Percentiles rank a stretch among this genome's conserved stretches.
phyloP scores from a whole-genome alignment of 2,329 filamentous ascomycete species.

The Orbilia javanica region DNA sequence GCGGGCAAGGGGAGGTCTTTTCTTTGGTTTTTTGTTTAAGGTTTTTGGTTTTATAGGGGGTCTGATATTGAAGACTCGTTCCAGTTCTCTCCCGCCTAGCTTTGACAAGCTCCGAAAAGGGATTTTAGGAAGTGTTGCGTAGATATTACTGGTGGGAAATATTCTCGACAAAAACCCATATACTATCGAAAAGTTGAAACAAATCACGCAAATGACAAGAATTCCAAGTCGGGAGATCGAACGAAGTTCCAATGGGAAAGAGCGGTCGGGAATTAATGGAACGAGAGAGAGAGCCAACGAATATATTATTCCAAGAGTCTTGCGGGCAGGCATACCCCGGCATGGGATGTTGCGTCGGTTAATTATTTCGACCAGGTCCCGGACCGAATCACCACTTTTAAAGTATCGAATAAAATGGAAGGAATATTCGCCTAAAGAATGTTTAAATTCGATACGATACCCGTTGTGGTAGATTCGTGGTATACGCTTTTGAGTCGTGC shows the following conservation, averaged over 20 bases:
- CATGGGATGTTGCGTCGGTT: neutral
- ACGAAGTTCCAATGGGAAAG: neutral
- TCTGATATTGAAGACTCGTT: too few relatives aligned
- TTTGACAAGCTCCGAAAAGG: too few relatives aligned
- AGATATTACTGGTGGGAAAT: constrained; percentile 1
- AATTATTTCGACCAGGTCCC: neutral
- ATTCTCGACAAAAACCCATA: neutral
- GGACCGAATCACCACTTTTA: neutral
- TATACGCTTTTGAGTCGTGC: too few relatives aligned
- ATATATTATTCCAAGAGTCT: constrained; percentile 2
- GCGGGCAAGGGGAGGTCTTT: too few relatives aligned
- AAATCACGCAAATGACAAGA: constrained; percentile 5
- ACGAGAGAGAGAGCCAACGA: neutral
- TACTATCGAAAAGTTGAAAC: neutral
- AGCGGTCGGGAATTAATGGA: neutral
- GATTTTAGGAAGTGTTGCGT: neutral
- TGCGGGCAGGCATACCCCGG: neutral
- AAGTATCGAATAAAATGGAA: neutral
- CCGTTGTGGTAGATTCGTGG: too few relatives aligned
- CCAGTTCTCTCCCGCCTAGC: too few relatives aligned
- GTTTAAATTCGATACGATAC: too few relatives aligned
- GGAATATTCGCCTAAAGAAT: neutral
- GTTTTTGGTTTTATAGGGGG: too few relatives aligned
- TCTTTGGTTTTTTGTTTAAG: too few relatives aligned
- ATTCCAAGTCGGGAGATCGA: constrained; percentile 9